Evolutionary conservation across 2,329 filamentous ascomycete species (phyloP), one percentile per base, ranked within the genome.

Genomic region (Colletotrichum caudatum): DNA sequence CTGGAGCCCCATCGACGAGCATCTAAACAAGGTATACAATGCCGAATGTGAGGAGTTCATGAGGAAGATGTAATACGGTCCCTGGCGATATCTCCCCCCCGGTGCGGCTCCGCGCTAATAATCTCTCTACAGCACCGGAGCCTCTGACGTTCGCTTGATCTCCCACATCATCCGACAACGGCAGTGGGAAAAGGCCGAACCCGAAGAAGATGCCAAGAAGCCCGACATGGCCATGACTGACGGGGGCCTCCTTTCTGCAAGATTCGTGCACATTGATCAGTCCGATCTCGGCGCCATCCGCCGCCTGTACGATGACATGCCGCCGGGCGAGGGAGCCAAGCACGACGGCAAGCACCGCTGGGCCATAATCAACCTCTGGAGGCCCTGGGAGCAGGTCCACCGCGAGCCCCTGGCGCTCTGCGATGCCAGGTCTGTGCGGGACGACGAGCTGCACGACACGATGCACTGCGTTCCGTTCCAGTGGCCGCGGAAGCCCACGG

Each of bases 231-330:
- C 65, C 11, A 67, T 67, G 65, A 67, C 65, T 1, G 65, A 67
- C 2, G 65, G 65, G 0, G 59, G 65, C 0, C 65, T 67, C 0
- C 59, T 67, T 0, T 63, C 65, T 1, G 65, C 65, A 1, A 33
- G 65, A 9, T 67, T 67, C 1, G 67, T 89, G 1, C 88, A 90
- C 77, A 87, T 90, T 73, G 88, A 90, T 76, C 87, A 90, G 76
- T 85, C 86, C 2, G 86, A 88, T 76, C 18, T 72, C 1, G 85
- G 85, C 0, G 80, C 84, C 2, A 39, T 23, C 7, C 66, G 68
- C 37, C 51, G 68, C 12, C 50, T 65, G 3, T 64, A 69, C 48
- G 60, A 67, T 16, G 65, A 67, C 35, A n/a, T 67, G 18, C 65
- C 65, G 5, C 58, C 65, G 0, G 65, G 65, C 1, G 65, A 67